Evolutionary conservation across 108 stramenopile genomes (phyloP), one percentile per base, ranked within the genome.

Genomic region (Bacterosira constricta): DNA sequence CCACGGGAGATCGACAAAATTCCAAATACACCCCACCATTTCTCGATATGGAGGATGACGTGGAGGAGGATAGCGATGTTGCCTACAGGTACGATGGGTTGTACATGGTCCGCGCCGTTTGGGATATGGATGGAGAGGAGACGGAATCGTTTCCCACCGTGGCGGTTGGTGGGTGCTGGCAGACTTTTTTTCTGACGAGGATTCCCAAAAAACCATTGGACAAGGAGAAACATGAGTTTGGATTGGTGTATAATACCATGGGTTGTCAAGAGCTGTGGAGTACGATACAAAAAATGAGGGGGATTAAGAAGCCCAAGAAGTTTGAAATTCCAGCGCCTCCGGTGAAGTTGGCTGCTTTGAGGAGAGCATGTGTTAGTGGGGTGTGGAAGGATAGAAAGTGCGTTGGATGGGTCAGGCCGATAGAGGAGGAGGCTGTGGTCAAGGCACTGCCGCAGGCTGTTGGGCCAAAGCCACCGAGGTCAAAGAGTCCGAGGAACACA

Each of bases 71-170:
- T 68, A 30, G 27, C 25, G 79, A 79, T 25, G 69, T 75, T 45
- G 63, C 71, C n/a, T 83, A 79, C 66, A 57, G 82, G 21, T 83
- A 83, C 32, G 82, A 83, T 79, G 82, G 82, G 35, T 46, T 83
- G 23, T 83, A 82, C 42, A 77, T 72, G 69, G 76, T 82, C 34
- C 44, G 71, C 44, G 76, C 81, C 5, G 71, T 82, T 5, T 82
- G 81, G 81, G 76, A 82, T 57, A 51, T 73, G 13, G 45, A 82
- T 25, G 81, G 81, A 38, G 49, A 82, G 38, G 81, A 82, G 53
- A 82, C 81, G 2, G 81, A 77, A 59, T 41, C 71, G 21, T 65
- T 65, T 39, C 75, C 75, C 26, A 47, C 41, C 20, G 15, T 26
- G n/a, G 71, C 63, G 30, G 75, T 52, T 12, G 75, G 72, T 41